Evolutionary conservation across 805 yeast species (phyloP).

Genomic region (Lipomyces yamadae): DNA sequence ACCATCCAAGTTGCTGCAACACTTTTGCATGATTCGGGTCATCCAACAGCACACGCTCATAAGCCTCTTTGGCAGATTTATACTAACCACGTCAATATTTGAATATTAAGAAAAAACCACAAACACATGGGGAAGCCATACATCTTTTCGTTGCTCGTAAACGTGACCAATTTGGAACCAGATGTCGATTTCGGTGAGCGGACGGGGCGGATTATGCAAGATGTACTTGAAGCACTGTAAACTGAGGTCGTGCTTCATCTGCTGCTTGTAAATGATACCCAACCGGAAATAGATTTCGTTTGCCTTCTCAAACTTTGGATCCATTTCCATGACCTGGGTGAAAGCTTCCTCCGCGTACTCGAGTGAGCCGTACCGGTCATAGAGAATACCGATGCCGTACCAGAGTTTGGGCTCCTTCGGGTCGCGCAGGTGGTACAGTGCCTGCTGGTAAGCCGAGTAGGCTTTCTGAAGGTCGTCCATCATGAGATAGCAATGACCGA

Average conservation of each 20-base stretch:
- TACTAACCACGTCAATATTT: slow-evolving; percentile 47
- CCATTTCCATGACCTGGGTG: slow-evolving; percentile 92
- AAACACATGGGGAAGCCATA: slow-evolving; percentile 2
- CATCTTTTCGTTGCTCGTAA: slow-evolving; percentile 86
- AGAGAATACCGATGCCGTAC: slow-evolving; percentile 98
- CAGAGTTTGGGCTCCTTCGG: slow-evolving; percentile 96
- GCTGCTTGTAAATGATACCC: slow-evolving; percentile 96
- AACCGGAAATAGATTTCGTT: slow-evolving; percentile 94
- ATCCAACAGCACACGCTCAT: slow-evolving; percentile 85
- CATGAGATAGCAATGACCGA: slow-evolving; percentile 95
- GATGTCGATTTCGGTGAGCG: slow-evolving; percentile 93
- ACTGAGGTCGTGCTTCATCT: slow-evolving; percentile 81
- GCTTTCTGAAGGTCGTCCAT: slow-evolving; percentile 94
- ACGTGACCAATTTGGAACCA: slow-evolving; percentile 99
- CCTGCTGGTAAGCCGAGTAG: slow-evolving; percentile 95
- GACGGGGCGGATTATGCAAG: slow-evolving; percentile 88
- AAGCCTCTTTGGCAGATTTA: slow-evolving; percentile 91
- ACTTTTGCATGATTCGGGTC: slow-evolving; percentile 96
- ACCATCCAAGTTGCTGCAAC: slow-evolving; percentile 92
- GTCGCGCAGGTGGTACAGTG: slow-evolving; percentile 84
- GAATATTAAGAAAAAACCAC: not conserved
- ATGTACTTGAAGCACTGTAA: slow-evolving; percentile 95
- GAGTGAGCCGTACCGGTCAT: slow-evolving; percentile 92
- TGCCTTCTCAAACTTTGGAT: slow-evolving; percentile 94
- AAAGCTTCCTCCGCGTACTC: slow-evolving; percentile 99